phyloP scores from a whole-genome alignment of 2,329 filamentous ascomycete species.

The Neofusicoccum umdonicola region DNA sequence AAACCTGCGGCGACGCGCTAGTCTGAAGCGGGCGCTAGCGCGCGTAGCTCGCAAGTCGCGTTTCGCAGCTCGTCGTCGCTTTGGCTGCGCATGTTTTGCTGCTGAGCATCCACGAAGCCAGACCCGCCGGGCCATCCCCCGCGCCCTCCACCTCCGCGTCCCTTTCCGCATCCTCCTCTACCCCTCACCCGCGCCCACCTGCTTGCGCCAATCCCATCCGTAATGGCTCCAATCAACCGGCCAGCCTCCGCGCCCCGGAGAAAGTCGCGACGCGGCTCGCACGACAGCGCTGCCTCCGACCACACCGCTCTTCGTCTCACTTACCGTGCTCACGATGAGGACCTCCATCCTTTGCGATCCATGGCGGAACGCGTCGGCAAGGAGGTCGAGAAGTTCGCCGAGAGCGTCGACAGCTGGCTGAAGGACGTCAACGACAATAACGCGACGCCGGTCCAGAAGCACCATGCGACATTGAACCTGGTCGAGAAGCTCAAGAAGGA shows the following conservation, averaged over 20 bases:
- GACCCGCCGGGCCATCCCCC: conserved; percentile 3
- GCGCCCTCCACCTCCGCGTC: not conserved
- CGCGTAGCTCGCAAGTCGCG: conserved; percentile 3
- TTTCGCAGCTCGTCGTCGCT: conserved; percentile 6
- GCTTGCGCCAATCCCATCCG: not conserved
- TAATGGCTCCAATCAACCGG: conserved; percentile 26
- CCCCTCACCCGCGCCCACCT: not conserved
- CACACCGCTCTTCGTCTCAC: conserved; percentile 22
- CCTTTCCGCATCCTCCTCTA: not conserved
- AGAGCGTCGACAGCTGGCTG: conserved; percentile 71
- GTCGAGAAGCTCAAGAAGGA: conserved; percentile 48
- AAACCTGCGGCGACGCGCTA: not conserved
- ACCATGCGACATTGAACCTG: conserved; percentile 44
- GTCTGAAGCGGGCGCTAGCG: not conserved
- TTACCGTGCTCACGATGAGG: conserved; percentile 34
- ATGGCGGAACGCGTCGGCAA: conserved; percentile 69
- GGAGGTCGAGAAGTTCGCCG: conserved; percentile 85
- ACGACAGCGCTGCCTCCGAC: conserved; percentile 21
- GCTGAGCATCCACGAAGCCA: not conserved
- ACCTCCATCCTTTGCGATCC: conserved; percentile 60
- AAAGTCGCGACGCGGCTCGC: not conserved
- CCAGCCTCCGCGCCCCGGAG: conserved; percentile 24
- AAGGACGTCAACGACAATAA: conserved; percentile 27
- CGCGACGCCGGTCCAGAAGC: conserved; percentile 52
- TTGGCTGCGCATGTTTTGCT: conserved; percentile 17